phyloP scores from a whole-genome alignment of 768 basidiomycete species.

The Lactarius hengduanensis region DNA sequence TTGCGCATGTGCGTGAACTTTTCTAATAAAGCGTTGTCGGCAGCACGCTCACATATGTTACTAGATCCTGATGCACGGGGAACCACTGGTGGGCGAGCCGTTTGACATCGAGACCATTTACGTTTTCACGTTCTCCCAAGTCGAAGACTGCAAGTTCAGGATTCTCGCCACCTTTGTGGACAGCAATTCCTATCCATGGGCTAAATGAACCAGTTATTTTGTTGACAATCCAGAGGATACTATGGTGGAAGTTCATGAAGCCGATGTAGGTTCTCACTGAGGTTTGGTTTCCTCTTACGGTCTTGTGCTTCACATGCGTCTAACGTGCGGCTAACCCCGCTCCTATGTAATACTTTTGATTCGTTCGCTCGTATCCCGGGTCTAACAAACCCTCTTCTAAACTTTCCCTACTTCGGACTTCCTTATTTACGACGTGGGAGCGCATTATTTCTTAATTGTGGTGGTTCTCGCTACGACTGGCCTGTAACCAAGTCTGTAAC shows the following conservation, averaged over 20 bases:
- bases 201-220: neutral
- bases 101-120: conserved; percentile 17
- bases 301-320: no score
- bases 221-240: neutral
- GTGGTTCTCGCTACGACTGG: no score
- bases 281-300: no score
- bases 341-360: no score
- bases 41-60: neutral
- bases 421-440: no score
- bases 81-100: conserved; percentile 4
- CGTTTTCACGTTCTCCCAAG: conserved; percentile 4
- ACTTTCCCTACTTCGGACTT: no score
- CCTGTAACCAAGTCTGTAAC: no score
- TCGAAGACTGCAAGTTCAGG: conserved; percentile 6
- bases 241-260: neutral
- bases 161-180: conserved; percentile 10
- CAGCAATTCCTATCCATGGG: neutral
- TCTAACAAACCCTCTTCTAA: no score
- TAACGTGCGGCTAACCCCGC: no score
- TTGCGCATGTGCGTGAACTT: conserved; percentile 7
- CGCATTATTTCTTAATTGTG: no score
- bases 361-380: no score
- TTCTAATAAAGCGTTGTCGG: neutral
- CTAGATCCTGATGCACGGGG: conserved; percentile 1
- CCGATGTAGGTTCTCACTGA: no score